Base-by-base conservation (phyloP, 257 asterid species). In the Primulina tabacum region DNA sequence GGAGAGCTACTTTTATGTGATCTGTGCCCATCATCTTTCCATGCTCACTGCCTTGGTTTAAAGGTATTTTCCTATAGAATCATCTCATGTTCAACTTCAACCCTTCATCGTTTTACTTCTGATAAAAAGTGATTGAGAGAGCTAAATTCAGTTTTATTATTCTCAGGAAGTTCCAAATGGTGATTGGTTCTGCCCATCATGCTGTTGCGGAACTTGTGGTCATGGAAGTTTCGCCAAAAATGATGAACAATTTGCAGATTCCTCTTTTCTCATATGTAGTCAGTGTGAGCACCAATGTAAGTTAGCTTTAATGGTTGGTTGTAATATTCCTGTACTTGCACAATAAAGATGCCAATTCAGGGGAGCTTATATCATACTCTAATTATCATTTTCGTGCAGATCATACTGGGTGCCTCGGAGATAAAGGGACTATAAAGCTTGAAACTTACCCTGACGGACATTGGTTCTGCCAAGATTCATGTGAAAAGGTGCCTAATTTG, bases 131-230 rank as follows among this genome's bases (percentile, higher is more conserved):
- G 30, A 57, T 63, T 65, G 30, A 57, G 65, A 12, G 26, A 30
- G 30, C 38, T 29, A 57, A 64, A 9, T 67, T 56, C 32, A 62
- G 65, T 70, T 73, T 58, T 62, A 40, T 75, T 65, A 74, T 82
- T 33, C 65, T 56, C 86, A 94, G 99, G 89, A 77, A 52, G 77
- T 94, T 37, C 98, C 99, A 6, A 89, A 84, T 18, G 98, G 99
- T 67, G 90, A 88, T 71, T 94, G 99, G 99, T 94, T 91, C 84
- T 94, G 99, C 82, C 96, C 92, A 8, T 84, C 95, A 9, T 94
- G 98, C 86, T 84, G 96, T 81, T 94, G 99, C 75, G 77, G 82
- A 77, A 82, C 85, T 74, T 94, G 99, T 85, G 83, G 78, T 70
- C 71, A 69, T 67, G 71, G 78, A 37, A 70, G 77, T 60, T 70